Evolutionary conservation across 805 yeast species (phyloP).

Genomic region (Yarrowia sp.): DNA sequence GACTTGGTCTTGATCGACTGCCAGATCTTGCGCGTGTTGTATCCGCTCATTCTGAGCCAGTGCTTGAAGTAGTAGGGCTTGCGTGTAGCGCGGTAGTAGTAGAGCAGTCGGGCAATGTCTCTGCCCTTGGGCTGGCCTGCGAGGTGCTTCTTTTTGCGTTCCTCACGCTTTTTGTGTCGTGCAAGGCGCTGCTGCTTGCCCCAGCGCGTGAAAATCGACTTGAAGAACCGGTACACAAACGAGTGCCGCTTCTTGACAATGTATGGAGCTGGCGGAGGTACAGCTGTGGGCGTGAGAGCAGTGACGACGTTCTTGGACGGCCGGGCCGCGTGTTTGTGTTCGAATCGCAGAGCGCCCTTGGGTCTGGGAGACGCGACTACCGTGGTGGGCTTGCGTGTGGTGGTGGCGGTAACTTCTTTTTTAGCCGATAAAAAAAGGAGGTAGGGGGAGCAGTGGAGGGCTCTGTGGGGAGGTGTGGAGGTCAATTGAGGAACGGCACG

Average conservation of each 20-base stretch:
- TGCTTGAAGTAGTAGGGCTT: conserved; percentile 19
- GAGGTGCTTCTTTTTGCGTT: not conserved
- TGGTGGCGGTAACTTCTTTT: conserved; percentile 24
- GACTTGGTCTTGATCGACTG: conserved; percentile 25
- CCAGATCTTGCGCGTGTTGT: conserved; percentile 23
- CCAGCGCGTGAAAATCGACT: conserved; percentile 20
- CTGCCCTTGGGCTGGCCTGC: not conserved
- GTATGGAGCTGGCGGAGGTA: not conserved
- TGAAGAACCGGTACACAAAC: conserved; percentile 21
- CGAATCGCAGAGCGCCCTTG: conserved; percentile 10
- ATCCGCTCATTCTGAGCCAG: conserved; percentile 24
- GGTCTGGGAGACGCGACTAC: conserved; percentile 2
- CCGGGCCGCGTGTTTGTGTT: not conserved
- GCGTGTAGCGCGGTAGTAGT: conserved; percentile 24
- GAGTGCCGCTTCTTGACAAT: conserved; percentile 22
- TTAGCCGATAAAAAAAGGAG: conserved; percentile 3
- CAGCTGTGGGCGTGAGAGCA: not conserved
- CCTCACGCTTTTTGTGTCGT: not conserved
- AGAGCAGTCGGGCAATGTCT: conserved; percentile 10
- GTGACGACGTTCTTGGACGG: not conserved
- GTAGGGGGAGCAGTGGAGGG: not conserved
- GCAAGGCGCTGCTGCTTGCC: not conserved
- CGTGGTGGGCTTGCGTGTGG: conserved; percentile 24
- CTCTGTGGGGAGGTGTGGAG: not conserved
- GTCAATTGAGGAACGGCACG: not conserved